These are phyloP conservation scores for Schwanniomyces yamadae DNA, from an alignment of 805 yeast species.

Conservation along the genomic window DNA sequence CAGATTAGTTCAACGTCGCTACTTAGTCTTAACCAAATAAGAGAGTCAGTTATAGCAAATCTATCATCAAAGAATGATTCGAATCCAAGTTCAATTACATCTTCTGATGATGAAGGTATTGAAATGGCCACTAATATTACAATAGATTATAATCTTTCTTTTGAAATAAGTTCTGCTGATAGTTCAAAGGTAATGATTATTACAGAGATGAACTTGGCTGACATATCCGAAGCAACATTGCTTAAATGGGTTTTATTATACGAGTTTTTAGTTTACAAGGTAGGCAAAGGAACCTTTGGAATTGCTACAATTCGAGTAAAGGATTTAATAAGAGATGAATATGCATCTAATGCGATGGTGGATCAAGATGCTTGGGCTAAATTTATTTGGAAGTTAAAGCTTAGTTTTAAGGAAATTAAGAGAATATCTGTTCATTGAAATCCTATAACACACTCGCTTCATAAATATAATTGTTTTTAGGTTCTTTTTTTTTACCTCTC, in stretches of 20 bases:
- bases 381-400: slow-evolving; percentile 1
- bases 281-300: slow-evolving; percentile 1
- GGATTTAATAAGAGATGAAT: slow-evolving; percentile 3
- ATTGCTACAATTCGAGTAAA: slow-evolving; percentile 4
- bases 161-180: slow-evolving; percentile 13
- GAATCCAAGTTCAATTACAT: slow-evolving; percentile 12
- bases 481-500: too few species aligned
- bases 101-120: slow-evolving; percentile 24
- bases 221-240: slow-evolving; percentile 35
- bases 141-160: slow-evolving; percentile 17
- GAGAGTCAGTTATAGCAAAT: not conserved
- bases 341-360: not conserved
- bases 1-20: slow-evolving; percentile 11
- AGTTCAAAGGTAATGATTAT: slow-evolving; percentile 19
- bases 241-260: slow-evolving; percentile 33
- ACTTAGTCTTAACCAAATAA: slow-evolving; percentile 14
- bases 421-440: too few species aligned
- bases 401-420: slow-evolving; percentile 4
- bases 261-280: slow-evolving; percentile 19
- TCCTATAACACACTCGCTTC: too few species aligned
- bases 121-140: slow-evolving; percentile 13
- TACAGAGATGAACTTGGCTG: slow-evolving; percentile 2
- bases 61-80: slow-evolving; percentile 5
- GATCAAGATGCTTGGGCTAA: slow-evolving; percentile 4
- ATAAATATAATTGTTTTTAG: too few species aligned